Conservation (phyloP, 345 rosid genomes). For the Boechera retrofracta region DNA sequence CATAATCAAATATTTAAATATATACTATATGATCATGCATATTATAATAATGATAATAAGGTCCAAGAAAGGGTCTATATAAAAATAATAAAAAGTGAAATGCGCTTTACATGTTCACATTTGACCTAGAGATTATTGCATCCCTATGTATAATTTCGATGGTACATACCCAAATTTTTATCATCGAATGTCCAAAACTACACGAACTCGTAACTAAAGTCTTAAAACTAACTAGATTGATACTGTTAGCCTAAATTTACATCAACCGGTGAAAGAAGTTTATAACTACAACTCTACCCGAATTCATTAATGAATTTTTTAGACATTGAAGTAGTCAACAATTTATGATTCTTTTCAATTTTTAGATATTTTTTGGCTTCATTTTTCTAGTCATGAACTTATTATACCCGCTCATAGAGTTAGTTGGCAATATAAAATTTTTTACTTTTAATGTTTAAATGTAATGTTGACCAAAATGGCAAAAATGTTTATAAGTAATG, state of each 20-base stretch:
- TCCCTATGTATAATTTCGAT: background rate
- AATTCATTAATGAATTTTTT: background rate
- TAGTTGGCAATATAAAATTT: background rate
- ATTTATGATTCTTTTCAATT: background rate
- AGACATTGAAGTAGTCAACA: background rate
- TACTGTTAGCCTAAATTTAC: background rate
- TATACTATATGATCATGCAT: constrained; percentile 5
- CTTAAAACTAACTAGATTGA: background rate
- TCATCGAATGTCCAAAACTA: background rate
- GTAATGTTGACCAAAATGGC: background rate
- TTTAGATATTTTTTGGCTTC: background rate
- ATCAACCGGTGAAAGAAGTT: background rate
- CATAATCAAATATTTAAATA: constrained; percentile 5
- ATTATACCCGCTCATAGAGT: background rate
- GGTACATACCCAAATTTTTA: background rate
- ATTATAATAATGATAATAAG: background rate
- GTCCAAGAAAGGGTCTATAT: constrained; percentile 9
- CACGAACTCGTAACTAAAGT: background rate
- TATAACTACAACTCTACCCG: background rate
- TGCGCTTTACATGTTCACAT: constrained; percentile 39
- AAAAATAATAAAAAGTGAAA: background rate
- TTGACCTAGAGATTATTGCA: constrained; percentile 10
- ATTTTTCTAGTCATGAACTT: background rate
- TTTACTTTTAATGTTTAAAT: too few relatives aligned
- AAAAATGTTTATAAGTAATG: background rate